A percentile compares a stretch with the other conserved stretches of the same genome.
These are phyloP conservation scores for Talaromyces sp. DNA, from an alignment of 2,329 filamentous ascomycete genomes.

Conservation along the genomic window DNA sequence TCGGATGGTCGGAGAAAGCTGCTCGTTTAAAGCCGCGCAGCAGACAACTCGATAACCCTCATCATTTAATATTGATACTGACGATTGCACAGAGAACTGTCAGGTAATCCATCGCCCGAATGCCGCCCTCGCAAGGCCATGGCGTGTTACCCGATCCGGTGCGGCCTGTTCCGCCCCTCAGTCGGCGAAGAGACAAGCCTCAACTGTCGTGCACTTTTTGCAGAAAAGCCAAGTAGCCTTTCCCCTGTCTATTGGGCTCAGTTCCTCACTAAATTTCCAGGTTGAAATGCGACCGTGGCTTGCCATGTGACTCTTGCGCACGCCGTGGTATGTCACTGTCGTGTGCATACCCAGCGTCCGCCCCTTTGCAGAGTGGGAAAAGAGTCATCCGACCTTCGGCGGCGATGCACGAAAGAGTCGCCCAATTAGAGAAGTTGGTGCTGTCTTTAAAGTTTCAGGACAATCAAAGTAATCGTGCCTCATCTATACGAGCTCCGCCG, in stretches of 20 bases:
- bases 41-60: neutral
- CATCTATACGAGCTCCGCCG: neutral
- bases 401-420: conserved; percentile 7
- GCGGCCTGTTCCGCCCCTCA: conserved; percentile 7
- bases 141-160: neutral
- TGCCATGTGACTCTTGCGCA: conserved; percentile 9
- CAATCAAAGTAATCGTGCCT: neutral
- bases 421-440: conserved; percentile 8
- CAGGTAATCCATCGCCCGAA: neutral
- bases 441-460: conserved; percentile 1
- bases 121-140: neutral
- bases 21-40: neutral
- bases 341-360: conserved; percentile 3
- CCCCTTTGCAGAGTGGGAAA: conserved; percentile 7
- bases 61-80: neutral
- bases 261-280: neutral
- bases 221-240: conserved; percentile 8
- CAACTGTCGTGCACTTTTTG: conserved; percentile 12
- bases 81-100: neutral
- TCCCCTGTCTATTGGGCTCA: neutral
- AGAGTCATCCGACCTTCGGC: conserved; percentile 4
- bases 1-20: conserved; percentile 5
- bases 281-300: conserved; percentile 10
- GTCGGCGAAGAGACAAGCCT: conserved; percentile 12
- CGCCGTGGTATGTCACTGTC: conserved; percentile 8